Conservation (phyloP, 306 rosid genomes). For the Medicago truncatula region DNA sequence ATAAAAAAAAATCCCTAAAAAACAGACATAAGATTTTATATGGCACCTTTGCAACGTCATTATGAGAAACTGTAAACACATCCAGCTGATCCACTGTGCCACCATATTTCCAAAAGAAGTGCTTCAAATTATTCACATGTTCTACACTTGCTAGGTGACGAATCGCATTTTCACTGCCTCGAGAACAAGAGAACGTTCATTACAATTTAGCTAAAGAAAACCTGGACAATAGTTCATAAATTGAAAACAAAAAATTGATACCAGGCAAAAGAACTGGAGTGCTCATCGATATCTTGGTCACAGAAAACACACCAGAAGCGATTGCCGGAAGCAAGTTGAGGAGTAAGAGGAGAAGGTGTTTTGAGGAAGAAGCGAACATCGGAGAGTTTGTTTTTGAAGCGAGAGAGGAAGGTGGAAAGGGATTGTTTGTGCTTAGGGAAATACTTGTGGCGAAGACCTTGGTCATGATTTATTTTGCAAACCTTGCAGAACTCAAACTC, state of each 20-base stretch:
- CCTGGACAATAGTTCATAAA: not conserved
- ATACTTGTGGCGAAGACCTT: conserved; percentile 86
- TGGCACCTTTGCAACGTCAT: conserved; percentile 69
- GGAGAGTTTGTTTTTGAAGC: conserved; percentile 68
- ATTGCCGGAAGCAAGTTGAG: conserved; percentile 63
- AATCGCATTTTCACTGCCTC: conserved; percentile 71
- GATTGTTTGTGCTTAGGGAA: conserved; percentile 79
- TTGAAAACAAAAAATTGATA: conserved; percentile 28
- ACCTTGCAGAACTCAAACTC: conserved; percentile 82
- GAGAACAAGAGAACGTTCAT: conserved; percentile 13
- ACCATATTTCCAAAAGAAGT: conserved; percentile 84
- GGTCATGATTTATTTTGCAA: conserved; percentile 78
- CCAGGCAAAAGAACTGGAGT: conserved; percentile 70
- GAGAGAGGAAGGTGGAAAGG: conserved; percentile 74
- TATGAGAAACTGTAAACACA: conserved; percentile 58
- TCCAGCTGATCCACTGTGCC: conserved; percentile 58
- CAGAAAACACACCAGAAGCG: conserved; percentile 92
- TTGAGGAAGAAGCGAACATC: conserved; percentile 70
- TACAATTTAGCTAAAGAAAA: conserved; percentile 10
- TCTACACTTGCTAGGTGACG: conserved; percentile 70
- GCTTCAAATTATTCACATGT: conserved; percentile 85
- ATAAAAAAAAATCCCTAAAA: not conserved
- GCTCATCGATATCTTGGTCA: conserved; percentile 63
- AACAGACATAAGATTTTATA: not conserved
- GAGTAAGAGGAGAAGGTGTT: conserved; percentile 54